These are phyloP conservation scores for Rhodotorula sp. DNA, from an alignment of 1,284 basidiomycete genomes.

Conservation along the genomic window DNA sequence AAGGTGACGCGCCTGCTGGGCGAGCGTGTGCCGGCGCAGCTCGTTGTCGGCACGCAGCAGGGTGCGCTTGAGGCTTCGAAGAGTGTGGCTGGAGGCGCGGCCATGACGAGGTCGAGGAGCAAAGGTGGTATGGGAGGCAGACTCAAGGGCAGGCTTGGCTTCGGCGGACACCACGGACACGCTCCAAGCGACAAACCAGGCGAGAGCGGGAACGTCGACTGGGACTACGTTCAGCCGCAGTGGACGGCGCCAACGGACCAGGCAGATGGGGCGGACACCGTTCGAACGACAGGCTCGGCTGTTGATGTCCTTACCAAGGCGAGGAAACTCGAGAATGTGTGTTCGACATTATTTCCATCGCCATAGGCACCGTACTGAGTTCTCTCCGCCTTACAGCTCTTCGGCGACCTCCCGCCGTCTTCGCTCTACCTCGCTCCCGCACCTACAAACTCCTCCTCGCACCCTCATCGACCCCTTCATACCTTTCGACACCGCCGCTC, in stretches of 20 bases:
- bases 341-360: neutral
- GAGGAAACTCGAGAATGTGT: slow-evolving; percentile 35
- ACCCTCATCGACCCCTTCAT: neutral
- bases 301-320: slow-evolving; percentile 25
- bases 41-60: slow-evolving; percentile 1
- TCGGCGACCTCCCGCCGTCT: slow-evolving; percentile 32
- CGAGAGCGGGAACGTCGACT: neutral
- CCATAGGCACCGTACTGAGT: neutral
- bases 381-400: slow-evolving; percentile 8
- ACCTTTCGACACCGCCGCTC: slow-evolving; percentile 18
- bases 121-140: neutral
- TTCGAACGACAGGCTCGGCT: neutral
- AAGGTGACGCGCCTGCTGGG: slow-evolving; percentile 30
- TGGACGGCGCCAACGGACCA: neutral
- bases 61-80: too few relatives aligned
- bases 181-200: neutral
- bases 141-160: neutral
- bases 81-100: neutral
- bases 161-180: neutral
- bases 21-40: slow-evolving; percentile 20
- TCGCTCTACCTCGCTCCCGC: slow-evolving; percentile 9
- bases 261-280: neutral
- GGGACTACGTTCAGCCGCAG: slow-evolving; percentile 9
- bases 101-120: neutral
- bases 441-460: neutral